Evolutionary conservation across 345 rosid genomes (phyloP).

Genomic region (Melaleuca quinquenervia): DNA sequence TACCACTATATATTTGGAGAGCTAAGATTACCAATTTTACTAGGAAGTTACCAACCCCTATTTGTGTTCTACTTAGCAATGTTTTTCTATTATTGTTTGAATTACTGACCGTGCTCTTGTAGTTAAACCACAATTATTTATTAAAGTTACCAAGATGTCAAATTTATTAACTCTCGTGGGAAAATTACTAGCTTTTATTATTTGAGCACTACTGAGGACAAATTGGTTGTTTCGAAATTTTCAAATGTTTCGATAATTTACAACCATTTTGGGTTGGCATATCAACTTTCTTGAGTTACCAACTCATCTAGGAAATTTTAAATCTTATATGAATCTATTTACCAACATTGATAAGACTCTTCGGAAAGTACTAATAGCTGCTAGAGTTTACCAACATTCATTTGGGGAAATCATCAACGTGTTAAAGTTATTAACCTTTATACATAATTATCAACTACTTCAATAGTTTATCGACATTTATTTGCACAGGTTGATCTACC

Average conservation of each 20-base stretch:
- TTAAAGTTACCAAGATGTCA: background rate
- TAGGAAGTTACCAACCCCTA: background rate
- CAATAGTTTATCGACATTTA: background rate
- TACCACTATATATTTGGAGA: rapidly evolving
- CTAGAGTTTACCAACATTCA: background rate
- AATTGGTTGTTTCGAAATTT: background rate
- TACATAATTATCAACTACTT: background rate
- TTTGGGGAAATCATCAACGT: background rate
- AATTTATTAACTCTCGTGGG: background rate
- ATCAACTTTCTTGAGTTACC: background rate
- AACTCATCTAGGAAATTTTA: background rate
- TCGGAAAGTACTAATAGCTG: background rate
- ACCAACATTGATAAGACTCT: background rate
- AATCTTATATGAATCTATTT: background rate
- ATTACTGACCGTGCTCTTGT: background rate
- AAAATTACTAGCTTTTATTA: background rate
- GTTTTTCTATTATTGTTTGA: background rate
- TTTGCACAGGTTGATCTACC: background rate
- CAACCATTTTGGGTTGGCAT: background rate
- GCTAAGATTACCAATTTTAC: background rate
- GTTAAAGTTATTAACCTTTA: background rate
- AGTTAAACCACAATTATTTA: background rate
- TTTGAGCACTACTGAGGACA: background rate
- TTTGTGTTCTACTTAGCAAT: background rate
- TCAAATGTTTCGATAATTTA: background rate